Conservation (phyloP, 495 filamentous ascomycete species). For the Durotheca rogersii region DNA sequence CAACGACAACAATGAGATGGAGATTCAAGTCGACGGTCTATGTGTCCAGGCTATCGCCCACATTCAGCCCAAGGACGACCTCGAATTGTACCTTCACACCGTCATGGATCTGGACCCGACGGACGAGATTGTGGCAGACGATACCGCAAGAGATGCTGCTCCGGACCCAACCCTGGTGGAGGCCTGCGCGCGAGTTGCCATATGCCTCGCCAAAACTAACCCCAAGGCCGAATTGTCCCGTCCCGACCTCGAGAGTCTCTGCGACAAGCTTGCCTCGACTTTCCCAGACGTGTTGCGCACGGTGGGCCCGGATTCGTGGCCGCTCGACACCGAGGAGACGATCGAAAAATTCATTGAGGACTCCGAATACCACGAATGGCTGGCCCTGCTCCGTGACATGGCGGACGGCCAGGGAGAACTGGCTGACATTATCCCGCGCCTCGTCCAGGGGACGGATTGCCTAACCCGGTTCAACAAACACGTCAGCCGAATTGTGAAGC, state of each 20-base stretch:
- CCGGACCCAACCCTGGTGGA: constrained; percentile 34
- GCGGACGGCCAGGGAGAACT: constrained; percentile 4
- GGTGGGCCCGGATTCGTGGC: constrained; percentile 24
- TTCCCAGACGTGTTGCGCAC: constrained; percentile 13
- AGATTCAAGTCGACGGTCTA: constrained; percentile 45
- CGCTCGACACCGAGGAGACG: constrained; percentile 33
- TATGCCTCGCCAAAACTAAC: constrained; percentile 27
- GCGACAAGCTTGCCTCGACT: constrained; percentile 1
- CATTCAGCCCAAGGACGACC: constrained; percentile 43
- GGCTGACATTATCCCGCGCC: constrained; percentile 15
- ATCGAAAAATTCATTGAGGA: constrained; percentile 35
- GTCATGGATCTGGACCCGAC: constrained; percentile 44
- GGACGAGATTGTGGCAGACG: constrained; percentile 35
- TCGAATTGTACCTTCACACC: constrained; percentile 47
- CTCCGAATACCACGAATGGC: constrained; percentile 35
- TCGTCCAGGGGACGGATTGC: constrained; percentile 36
- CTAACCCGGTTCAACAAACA: constrained; percentile 36
- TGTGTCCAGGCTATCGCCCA: constrained; percentile 40
- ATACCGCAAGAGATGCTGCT: neutral
- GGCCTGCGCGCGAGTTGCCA: constrained; percentile 41
- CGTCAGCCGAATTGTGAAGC: constrained; percentile 38
- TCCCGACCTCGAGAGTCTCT: neutral
- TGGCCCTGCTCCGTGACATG: constrained; percentile 35
- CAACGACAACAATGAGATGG: constrained; percentile 34
- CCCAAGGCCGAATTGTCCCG: neutral